Evolutionary conservation across 371 early-diverging fungal genomes (phyloP).

Genomic region (Mucor piriformis): DNA sequence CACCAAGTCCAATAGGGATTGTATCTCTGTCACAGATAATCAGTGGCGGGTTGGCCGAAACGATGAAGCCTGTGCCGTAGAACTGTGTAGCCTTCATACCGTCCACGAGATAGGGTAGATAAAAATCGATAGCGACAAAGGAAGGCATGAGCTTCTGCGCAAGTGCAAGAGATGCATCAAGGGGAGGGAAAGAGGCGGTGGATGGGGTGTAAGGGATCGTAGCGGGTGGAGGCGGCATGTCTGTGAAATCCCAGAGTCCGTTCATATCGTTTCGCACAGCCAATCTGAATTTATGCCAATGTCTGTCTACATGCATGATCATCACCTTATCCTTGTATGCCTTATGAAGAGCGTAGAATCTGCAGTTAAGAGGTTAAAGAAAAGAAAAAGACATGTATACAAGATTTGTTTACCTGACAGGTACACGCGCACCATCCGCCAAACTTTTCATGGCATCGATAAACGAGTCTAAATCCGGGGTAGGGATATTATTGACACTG

Average conservation of each 20-base stretch:
- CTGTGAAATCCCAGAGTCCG: conserved; percentile 82
- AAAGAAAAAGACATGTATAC: too few species aligned
- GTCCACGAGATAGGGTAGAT: conserved; percentile 74
- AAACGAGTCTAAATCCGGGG: conserved; percentile 83
- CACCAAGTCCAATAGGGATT: conserved; percentile 77
- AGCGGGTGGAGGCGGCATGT: conserved; percentile 67
- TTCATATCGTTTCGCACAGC: conserved; percentile 75
- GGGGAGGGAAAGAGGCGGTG: conserved; percentile 62
- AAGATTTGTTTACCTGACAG: conserved; percentile 54
- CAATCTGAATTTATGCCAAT: conserved; percentile 83
- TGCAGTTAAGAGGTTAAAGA: too few species aligned
- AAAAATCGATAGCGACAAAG: conserved; percentile 73
- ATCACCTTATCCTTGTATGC: conserved; percentile 77
- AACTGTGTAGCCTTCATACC: conserved; percentile 65
- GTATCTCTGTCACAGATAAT: conserved; percentile 83
- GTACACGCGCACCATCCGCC: conserved; percentile 82
- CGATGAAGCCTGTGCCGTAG: conserved; percentile 79
- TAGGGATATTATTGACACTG: conserved; percentile 72
- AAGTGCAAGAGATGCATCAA: conserved; percentile 63
- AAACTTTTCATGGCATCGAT: conserved; percentile 66
- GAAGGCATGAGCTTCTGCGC: conserved; percentile 71
- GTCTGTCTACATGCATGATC: conserved; percentile 82
- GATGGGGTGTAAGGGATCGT: conserved; percentile 55
- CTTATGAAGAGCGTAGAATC: conserved; percentile 70
- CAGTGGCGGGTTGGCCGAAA: conserved; percentile 73